These are phyloP conservation scores for Endothia cerciana DNA, from an alignment of 2,329 filamentous ascomycete genomes.

Conservation along the genomic window DNA sequence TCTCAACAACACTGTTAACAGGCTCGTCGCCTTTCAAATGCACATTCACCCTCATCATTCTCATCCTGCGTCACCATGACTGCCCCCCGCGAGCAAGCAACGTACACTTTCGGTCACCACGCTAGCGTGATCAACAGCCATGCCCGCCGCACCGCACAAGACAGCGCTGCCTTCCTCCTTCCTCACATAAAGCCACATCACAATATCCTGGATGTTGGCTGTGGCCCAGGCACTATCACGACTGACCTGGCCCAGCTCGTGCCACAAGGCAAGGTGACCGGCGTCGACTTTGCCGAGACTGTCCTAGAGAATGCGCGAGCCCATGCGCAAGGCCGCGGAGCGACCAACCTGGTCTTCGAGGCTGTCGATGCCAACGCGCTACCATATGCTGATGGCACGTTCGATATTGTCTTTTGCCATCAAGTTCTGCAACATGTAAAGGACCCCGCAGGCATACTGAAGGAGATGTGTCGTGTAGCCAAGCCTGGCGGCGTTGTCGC, in stretches of 20 bases:
- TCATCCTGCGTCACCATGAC: constrained; percentile 15
- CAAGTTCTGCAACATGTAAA: constrained; percentile 49
- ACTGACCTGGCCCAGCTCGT: constrained; percentile 46
- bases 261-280: constrained; percentile 44
- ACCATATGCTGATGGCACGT: constrained; percentile 43
- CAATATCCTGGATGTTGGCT: constrained; percentile 51
- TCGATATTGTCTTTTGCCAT: constrained; percentile 49
- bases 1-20: neutral
- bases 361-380: constrained; percentile 44
- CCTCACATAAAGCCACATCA: constrained; percentile 44
- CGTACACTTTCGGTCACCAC: constrained; percentile 45
- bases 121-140: constrained; percentile 43
- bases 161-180: constrained; percentile 48
- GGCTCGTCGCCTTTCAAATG: neutral
- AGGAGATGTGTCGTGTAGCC: constrained; percentile 48
- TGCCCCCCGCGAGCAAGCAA: constrained; percentile 30
- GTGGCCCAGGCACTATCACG: constrained; percentile 55
- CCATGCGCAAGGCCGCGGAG: constrained; percentile 28
- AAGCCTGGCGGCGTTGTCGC: constrained; percentile 48
- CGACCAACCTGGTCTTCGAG: constrained; percentile 33
- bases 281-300: constrained; percentile 42
- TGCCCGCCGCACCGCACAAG: constrained; percentile 46
- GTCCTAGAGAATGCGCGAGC: constrained; percentile 39
- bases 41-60: neutral
- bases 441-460: constrained; percentile 37